Percentiles rank a stretch among this genome's conserved stretches.
These are phyloP conservation scores for Mortierella sp. DNA, from an alignment of 371 early-diverging fungal genomes.

Conservation along the genomic window DNA sequence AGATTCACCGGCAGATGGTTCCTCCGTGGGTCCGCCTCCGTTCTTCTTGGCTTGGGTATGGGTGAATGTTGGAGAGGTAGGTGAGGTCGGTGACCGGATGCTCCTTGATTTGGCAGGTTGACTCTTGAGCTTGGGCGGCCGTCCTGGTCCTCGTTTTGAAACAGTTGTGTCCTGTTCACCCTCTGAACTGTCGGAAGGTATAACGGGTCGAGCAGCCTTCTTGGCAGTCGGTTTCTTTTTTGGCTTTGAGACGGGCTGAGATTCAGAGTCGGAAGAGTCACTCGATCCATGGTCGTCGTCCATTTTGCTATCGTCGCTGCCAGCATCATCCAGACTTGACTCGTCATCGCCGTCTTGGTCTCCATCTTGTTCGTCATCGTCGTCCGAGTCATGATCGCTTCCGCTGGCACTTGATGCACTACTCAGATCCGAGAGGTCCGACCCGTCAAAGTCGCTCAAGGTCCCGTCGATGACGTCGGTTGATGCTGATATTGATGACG, in stretches of 20 bases:
- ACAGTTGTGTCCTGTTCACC: slow-evolving; percentile 20
- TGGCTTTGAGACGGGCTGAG: slow-evolving; percentile 12
- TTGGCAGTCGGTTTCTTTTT: slow-evolving; percentile 11
- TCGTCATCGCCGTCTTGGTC: slow-evolving; percentile 5
- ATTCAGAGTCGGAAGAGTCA: slow-evolving; percentile 26
- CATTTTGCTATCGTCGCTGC: slow-evolving; percentile 18
- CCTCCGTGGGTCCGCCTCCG: slow-evolving; percentile 2
- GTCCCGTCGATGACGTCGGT: slow-evolving; percentile 34
- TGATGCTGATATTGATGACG: slow-evolving; percentile 12
- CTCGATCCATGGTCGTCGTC: slow-evolving; percentile 17
- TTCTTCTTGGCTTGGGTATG: slow-evolving; percentile 9
- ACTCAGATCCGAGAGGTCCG: slow-evolving; percentile 50
- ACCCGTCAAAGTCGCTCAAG: slow-evolving; percentile 45
- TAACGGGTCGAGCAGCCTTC: slow-evolving; percentile 16
- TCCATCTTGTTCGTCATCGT: slow-evolving; percentile 20
- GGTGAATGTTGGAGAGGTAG: slow-evolving; percentile 17
- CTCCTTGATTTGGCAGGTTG: slow-evolving; percentile 4
- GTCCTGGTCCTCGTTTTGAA: slow-evolving; percentile 32
- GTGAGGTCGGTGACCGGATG: slow-evolving; percentile 19
- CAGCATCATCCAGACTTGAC: slow-evolving; percentile 18
- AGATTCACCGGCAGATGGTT: slow-evolving; percentile 7
- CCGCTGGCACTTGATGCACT: slow-evolving; percentile 44
- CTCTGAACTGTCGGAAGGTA: slow-evolving; percentile 42
- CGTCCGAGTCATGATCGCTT: slow-evolving; percentile 23
- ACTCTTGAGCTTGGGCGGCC: slow-evolving; percentile 33